Percentiles rank a stretch among this genome's conserved stretches.
Conservation (phyloP, 202 grass and related monocot species). For the Dendrocalamus latiflorus region DNA sequence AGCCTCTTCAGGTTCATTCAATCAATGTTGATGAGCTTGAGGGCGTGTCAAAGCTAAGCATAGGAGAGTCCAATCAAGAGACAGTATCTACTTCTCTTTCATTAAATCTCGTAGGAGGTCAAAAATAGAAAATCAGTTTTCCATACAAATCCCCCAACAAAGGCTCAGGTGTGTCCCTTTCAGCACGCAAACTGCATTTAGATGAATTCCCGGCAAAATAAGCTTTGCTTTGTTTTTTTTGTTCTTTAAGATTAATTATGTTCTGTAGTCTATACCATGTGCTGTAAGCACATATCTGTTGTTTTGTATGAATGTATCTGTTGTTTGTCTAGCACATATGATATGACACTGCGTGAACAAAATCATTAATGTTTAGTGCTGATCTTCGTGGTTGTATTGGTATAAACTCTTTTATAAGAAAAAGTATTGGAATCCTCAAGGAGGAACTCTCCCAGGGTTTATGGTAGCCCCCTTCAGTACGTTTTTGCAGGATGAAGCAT, state of each 20-base stretch:
- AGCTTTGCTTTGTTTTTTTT: constrained; percentile 30
- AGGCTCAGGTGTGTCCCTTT: constrained; percentile 59
- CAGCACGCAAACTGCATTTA: constrained; percentile 36
- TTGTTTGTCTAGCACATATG: constrained; percentile 33
- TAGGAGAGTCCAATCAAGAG: constrained; percentile 59
- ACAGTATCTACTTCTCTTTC: constrained; percentile 63
- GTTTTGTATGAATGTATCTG: constrained; percentile 45
- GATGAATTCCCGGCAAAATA: constrained; percentile 43
- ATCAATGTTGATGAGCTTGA: constrained; percentile 96
- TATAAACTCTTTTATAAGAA: constrained; percentile 24
- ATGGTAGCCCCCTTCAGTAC: neutral
- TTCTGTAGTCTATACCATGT: constrained; percentile 33
- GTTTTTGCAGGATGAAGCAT: neutral
- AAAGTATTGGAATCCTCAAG: neutral
- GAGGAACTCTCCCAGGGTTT: neutral
- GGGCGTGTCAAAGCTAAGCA: constrained; percentile 86
- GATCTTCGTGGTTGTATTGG: constrained; percentile 38
- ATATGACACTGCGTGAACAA: constrained; percentile 39
- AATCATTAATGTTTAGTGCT: constrained; percentile 40
- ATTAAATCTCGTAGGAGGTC: constrained; percentile 58
- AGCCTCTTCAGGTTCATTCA: constrained; percentile 77
- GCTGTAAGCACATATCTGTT: too few relatives aligned
- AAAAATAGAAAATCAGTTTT: constrained; percentile 89
- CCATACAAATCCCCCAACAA: constrained; percentile 80
- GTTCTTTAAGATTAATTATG: constrained; percentile 38